A percentile compares a stretch with the other conserved stretches of the same genome.
Conservation (phyloP, 805 yeast genomes). For the Saccharomyces mikatae region DNA sequence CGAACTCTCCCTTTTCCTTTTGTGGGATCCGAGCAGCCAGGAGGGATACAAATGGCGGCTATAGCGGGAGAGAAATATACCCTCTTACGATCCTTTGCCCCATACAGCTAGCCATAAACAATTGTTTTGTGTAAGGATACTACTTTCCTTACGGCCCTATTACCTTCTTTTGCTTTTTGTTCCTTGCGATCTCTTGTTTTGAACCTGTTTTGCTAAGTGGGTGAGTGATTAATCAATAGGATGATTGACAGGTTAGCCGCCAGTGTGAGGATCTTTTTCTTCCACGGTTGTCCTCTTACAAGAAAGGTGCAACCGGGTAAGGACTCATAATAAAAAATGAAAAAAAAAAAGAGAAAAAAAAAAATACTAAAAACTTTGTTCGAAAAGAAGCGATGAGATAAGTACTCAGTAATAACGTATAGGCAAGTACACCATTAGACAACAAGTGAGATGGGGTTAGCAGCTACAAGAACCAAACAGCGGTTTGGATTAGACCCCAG, state of each 20-base stretch:
- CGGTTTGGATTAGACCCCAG: constrained; percentile 89
- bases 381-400: background rate
- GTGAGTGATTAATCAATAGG: background rate
- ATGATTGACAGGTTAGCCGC: background rate
- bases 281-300: background rate
- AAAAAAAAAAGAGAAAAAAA: background rate
- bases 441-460: constrained; percentile 55
- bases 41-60: background rate
- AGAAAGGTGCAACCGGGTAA: background rate
- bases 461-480: constrained; percentile 72
- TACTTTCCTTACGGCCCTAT: background rate
- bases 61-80: background rate
- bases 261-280: background rate
- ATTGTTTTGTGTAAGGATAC: background rate
- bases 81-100: background rate
- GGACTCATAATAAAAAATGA: background rate
- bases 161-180: too few relatives aligned
- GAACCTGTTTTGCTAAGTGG: too few relatives aligned
- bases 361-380: background rate
- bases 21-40: background rate
- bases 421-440: background rate
- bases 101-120: background rate
- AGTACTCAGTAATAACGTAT: background rate
- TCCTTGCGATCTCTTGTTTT: background rate
- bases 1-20: background rate